phyloP scores from a whole-genome alignment of 2,329 filamentous ascomycete species.

The Botrytis aclada region DNA sequence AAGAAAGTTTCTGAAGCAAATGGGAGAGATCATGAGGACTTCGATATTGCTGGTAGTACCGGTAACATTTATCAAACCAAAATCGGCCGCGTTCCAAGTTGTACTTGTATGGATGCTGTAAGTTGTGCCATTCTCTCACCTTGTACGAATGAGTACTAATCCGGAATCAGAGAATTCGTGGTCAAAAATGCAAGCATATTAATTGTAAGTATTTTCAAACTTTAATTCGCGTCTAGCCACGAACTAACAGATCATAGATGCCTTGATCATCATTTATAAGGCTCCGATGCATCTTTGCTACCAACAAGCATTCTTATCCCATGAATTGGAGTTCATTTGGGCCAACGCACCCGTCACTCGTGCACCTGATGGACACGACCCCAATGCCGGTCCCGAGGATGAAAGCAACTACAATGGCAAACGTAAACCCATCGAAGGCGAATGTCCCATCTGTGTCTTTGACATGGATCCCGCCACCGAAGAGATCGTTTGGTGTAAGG shows the following conservation, averaged over 20 bases:
- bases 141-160: background rate
- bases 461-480: slow-evolving; percentile 37
- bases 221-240: background rate
- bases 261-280: slow-evolving; percentile 28
- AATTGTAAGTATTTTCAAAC: slow-evolving; percentile 19
- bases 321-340: slow-evolving; percentile 26
- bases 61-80: slow-evolving; percentile 25
- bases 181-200: slow-evolving; percentile 29
- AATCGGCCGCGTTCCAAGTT: slow-evolving; percentile 24
- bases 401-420: slow-evolving; percentile 22
- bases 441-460: slow-evolving; percentile 28
- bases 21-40: slow-evolving; percentile 21
- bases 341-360: slow-evolving; percentile 25
- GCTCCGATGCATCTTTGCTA: slow-evolving; percentile 25
- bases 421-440: slow-evolving; percentile 27
- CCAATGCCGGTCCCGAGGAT: slow-evolving; percentile 14
- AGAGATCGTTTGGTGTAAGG: slow-evolving; percentile 54
- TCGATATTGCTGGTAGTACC: slow-evolving; percentile 28
- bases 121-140: background rate
- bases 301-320: slow-evolving; percentile 25
- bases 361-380: slow-evolving; percentile 17
- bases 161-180: slow-evolving; percentile 20
- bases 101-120: slow-evolving; percentile 28
- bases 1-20: slow-evolving; percentile 14
- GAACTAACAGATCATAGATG: slow-evolving; percentile 16